Base-by-base conservation (phyloP, 495 filamentous ascomycete species). In the Annulohypoxylon nitens region DNA sequence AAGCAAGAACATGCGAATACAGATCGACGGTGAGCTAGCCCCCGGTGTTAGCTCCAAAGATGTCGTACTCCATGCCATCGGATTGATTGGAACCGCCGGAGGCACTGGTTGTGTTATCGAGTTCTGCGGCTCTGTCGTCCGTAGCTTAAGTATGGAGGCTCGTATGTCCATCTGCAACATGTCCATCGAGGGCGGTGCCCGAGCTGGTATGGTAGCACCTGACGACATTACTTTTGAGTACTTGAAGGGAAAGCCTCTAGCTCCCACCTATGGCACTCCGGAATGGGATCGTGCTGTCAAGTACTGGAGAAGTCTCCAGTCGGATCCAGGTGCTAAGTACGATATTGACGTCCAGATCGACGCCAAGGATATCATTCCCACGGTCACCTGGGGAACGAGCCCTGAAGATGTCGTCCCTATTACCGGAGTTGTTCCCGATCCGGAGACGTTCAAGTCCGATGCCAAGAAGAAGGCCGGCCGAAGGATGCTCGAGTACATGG, bases 161-260 rank as follows among this genome's bases (percentile, higher is more conserved):
- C 91, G 96, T 76, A 98, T 99, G 95, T 97, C 93, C 64, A 96
- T 99, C 79, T 98, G 96, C 83, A 99, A 99, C 85, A 99, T 99
- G 96, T 94, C 95, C n/a, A 98, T 98, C 78, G 96, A 99, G 85
- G 96, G 84, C 67, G 96, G 96, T 83, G 96, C 96, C 43, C 88
- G 96, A 84, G 95, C 96, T 65, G 96, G 96, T 67, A 95, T 99
- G 93, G 90, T 99, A 64, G 96, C 96, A 26, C 96, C 96, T 2
- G 96, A 99, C 70, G 91, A 97, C 80, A 93, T 86, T 50, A 98
- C 96, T 4, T 95, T 97, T 76, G 92, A 97, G 74, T 99, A 99
- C 78, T 92, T 99, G 71, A 93, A 95, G 86, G 93, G 90, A 55
- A 87, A 91, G 73, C 96, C 96, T 45, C 84, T 99, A 69, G 93